Evolutionary conservation across 2,329 filamentous ascomycete species (phyloP), one percentile per base, ranked within the genome.

Genomic region (Neopestalotiopsis sp.): DNA sequence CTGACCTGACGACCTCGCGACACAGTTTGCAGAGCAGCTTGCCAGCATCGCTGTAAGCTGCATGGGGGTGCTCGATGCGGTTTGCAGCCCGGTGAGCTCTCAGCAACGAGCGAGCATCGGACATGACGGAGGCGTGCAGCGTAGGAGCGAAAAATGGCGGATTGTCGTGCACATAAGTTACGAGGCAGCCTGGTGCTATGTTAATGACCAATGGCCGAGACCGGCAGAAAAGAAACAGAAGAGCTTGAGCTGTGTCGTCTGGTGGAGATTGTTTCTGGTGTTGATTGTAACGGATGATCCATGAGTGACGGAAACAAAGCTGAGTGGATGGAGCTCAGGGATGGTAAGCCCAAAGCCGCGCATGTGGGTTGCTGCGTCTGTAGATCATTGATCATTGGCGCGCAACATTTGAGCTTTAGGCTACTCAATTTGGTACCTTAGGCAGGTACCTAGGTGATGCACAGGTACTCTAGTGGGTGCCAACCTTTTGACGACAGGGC

Each of bases 81-180:
- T 94, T 90, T 71, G 91, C 88, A 68, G 90, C 89, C 72, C 93
- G 90, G 80, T 95, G 92, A 76, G 91, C 91, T 74, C 93, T 92
- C 69, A 97, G 87, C 63, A 97, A 88, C 45, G 92, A 89, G 74
- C 94, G 91, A 32, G 94, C 91, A 80, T 97, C 93, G 73, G 93
- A 86, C 92, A 96, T 95, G 72, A 60, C 70, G 58, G 63, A 17
- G 34, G 34, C 34, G 14, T n/a, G 24, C 24, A 28, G n/a, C 57
- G 7, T n/a, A 14, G 57, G 57, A 28, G 24, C 24, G 24, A 20
- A 20, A 24, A 17, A 3, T 9, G 45, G 45, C 45, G 7, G 45
- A n/a, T 20, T 52, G n/a, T 45, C 38, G 20, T 42, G 68, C 20
- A 56, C 45, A 20, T 52, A 24, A 52, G 14, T n/a, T 52, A 20